Evolutionary conservation across 768 basidiomycete genomes (phyloP).

Genomic region (Sistotremastrum niveocremeum): DNA sequence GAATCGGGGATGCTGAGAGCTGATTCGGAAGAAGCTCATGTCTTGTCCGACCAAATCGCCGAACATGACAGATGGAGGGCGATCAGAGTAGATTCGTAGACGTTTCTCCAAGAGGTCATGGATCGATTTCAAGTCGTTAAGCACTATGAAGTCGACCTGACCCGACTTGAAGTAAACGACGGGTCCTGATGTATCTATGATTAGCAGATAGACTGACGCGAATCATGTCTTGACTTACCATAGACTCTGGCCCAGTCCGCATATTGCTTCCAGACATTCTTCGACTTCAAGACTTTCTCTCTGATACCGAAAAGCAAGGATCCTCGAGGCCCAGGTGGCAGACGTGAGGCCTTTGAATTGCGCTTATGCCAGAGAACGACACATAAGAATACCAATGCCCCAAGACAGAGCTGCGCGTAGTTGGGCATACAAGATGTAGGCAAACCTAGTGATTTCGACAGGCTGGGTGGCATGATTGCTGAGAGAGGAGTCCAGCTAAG

Average conservation of each 20-base stretch:
- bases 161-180: constrained; percentile 34
- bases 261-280: constrained; percentile 8
- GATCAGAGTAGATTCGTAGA: constrained; percentile 36
- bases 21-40: constrained; percentile 30
- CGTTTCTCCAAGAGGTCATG: constrained; percentile 34
- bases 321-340: no score
- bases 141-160: constrained; percentile 30
- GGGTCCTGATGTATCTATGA: constrained; percentile 17
- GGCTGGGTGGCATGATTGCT: no score
- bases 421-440: no score
- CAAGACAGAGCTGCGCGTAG: no score
- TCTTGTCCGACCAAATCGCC: constrained; percentile 29
- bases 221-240: constrained; percentile 4
- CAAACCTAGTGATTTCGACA: no score
- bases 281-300: no score
- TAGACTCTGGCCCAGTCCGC: constrained; percentile 13
- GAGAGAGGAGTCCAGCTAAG: no score
- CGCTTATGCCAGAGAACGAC: no score
- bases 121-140: constrained; percentile 30
- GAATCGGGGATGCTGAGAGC: constrained; percentile 24
- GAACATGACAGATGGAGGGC: constrained; percentile 32
- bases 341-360: no score
- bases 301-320: no score
- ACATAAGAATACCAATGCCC: no score
- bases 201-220: no score